Conservation (phyloP, 2,329 filamentous ascomycete species). For the Aspergillus aculeatus region DNA sequence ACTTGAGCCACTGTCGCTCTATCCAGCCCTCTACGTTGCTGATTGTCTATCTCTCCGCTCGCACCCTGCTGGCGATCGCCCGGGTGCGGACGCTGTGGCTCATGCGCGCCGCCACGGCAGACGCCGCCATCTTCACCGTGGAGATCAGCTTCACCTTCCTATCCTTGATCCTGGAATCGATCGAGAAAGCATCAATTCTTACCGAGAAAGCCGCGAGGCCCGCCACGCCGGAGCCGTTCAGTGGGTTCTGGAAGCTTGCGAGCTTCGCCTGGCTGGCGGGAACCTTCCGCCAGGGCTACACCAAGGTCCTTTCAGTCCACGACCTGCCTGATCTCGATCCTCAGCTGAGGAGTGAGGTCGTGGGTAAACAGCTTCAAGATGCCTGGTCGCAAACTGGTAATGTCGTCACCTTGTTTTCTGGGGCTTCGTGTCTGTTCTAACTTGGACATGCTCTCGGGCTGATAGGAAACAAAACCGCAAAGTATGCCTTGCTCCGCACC, state of each 20-base stretch:
- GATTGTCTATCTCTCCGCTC: constrained; percentile 43
- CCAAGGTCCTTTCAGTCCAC: constrained; percentile 38
- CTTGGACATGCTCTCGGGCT: not conserved
- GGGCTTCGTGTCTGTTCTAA: not conserved
- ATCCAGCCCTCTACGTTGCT: constrained; percentile 30
- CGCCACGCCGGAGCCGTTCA: constrained; percentile 44
- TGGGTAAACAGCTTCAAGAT: not conserved
- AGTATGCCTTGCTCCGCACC: not conserved
- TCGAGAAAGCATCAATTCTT: constrained; percentile 36
- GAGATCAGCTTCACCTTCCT: constrained; percentile 30
- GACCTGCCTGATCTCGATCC: constrained; percentile 43
- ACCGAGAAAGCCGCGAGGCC: constrained; percentile 27
- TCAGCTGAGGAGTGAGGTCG: not conserved
- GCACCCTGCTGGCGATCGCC: constrained; percentile 43
- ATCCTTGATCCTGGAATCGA: constrained; percentile 34
- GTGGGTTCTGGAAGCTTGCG: constrained; percentile 45
- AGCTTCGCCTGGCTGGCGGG: constrained; percentile 52
- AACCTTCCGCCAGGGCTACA: constrained; percentile 46
- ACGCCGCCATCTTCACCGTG: constrained; percentile 39
- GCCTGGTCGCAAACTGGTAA: not conserved
- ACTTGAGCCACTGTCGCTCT: constrained; percentile 26
- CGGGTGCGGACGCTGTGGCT: constrained; percentile 43
- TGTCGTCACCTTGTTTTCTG: not conserved
- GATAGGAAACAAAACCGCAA: not conserved
- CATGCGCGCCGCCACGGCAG: not conserved